Conservation (phyloP, 139 green algal genomes). For the Chlorella sp. region DNA sequence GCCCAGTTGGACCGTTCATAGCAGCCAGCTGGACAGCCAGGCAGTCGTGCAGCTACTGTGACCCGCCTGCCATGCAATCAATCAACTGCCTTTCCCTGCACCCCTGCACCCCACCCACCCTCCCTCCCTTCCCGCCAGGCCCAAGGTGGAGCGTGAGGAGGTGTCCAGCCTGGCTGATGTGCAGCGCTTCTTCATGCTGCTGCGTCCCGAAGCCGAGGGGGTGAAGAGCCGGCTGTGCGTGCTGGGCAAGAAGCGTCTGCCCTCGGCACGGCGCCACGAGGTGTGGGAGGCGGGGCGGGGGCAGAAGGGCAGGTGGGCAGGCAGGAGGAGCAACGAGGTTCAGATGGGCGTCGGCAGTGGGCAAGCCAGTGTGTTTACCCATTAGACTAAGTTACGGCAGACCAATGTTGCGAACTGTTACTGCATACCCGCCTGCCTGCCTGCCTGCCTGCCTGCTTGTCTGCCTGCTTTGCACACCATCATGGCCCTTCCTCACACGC, state of each 20-base stretch:
- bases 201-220: slow-evolving; percentile 17
- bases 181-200: slow-evolving; percentile 66
- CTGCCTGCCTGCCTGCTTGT: background rate
- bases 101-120: background rate
- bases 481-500: background rate
- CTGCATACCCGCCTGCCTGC: too few relatives aligned
- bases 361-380: background rate
- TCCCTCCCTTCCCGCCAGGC: background rate
- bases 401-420: background rate
- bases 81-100: background rate
- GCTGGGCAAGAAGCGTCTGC: slow-evolving; percentile 69
- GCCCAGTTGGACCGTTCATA: slow-evolving; percentile 45
- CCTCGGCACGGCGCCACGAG: slow-evolving; percentile 46
- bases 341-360: background rate
- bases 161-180: slow-evolving; percentile 53
- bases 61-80: too few relatives aligned
- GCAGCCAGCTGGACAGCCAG: too few relatives aligned
- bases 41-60: too few relatives aligned
- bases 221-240: slow-evolving; percentile 42
- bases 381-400: too few relatives aligned
- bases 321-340: background rate
- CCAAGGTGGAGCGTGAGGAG: slow-evolving; percentile 48
- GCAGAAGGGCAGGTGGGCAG: too few relatives aligned
- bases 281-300: background rate
- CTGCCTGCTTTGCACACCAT: background rate